Base-by-base conservation (phyloP, 257 asterid species). In the Asclepias syriaca region DNA sequence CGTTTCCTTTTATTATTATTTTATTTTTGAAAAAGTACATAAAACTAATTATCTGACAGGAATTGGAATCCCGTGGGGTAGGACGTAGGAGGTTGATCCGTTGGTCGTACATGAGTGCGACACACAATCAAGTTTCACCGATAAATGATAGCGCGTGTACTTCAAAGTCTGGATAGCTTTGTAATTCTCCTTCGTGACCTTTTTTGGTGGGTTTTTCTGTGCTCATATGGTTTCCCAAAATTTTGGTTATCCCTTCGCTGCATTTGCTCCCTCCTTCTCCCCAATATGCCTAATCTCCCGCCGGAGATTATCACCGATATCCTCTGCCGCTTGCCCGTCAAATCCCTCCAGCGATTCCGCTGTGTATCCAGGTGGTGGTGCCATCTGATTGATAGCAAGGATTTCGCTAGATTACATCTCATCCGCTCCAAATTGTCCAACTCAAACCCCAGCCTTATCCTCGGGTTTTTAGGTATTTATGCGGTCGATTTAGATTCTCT, bases 261-360 rank as follows among this genome's bases (percentile, higher is more conserved):
- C 39, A 22, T 50, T 54, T 22, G 2, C 43, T 1, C 21, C 65
- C 27, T 6, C 56, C 6, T 50, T 12, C 10, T 19, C 18, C 7
- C 18, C 68, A 43, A 21, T 7, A 22, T 78, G 49, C 75, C 78
- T 21, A 65, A 43, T 50, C 46, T 81, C 2, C 83, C 85, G 0
- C 76, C 63, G 64, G 93, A 89, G 50, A 63, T 87, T 57, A 72
- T 86, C 77, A 67, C 61, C 24, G 87, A 83, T 55, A 81, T 89
- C 68, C 81, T 89, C 65, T 77, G 77, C 59, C 88, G 90, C 15
- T 83, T 89, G 22, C 93, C 93, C 19, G 85, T 84, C 34, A 79
- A 77, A 55, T 58, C 89, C 12, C 85, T 89, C 21, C 72, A 81
- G 65, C 88, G 86, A 16, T 85, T 83, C 77, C 81, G 89, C 13